phyloP scores from a whole-genome alignment of 2,329 filamentous ascomycete genomes.

The Fusarium goolgardi region DNA sequence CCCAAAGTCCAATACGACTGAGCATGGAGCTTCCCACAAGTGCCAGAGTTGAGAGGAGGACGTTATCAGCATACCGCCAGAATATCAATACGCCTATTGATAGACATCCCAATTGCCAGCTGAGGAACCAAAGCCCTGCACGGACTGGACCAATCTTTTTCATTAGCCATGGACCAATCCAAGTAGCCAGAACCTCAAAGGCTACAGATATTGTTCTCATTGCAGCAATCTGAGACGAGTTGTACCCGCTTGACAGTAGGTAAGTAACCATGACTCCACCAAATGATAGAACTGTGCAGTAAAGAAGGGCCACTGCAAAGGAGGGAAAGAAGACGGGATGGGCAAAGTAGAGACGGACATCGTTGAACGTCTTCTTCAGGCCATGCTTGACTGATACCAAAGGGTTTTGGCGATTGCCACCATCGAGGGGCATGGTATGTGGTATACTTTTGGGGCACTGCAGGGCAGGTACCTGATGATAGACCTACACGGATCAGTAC shows the following conservation, averaged over 20 bases:
- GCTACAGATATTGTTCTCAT: conserved; percentile 64
- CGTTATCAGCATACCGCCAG: conserved; percentile 46
- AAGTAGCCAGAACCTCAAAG: conserved; percentile 71
- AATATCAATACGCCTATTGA: conserved; percentile 59
- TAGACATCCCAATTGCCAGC: conserved; percentile 72
- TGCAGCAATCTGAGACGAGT: conserved; percentile 62
- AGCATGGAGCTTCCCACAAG: conserved; percentile 64
- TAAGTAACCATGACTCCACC: conserved; percentile 74
- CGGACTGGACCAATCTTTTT: conserved; percentile 66
- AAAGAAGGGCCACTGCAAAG: conserved; percentile 68
- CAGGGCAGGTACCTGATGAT: conserved; percentile 44
- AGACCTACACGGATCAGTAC: conserved; percentile 41
- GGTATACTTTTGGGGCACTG: conserved; percentile 39
- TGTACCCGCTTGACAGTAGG: conserved; percentile 65
- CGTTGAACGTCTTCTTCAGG: conserved; percentile 25
- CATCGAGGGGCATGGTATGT: conserved; percentile 1
- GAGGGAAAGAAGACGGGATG: conserved; percentile 71
- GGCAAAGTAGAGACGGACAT: conserved; percentile 58
- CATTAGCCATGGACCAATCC: conserved; percentile 68
- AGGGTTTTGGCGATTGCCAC: neutral
- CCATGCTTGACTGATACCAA: conserved; percentile 8
- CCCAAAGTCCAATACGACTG: conserved; percentile 70
- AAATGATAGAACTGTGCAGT: conserved; percentile 70
- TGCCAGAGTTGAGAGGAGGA: conserved; percentile 57
- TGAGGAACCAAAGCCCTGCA: conserved; percentile 77